Evolutionary conservation across 257 asterid species (phyloP), one percentile per base, ranked within the genome.

Genomic region (Rehmannia glutinosa): DNA sequence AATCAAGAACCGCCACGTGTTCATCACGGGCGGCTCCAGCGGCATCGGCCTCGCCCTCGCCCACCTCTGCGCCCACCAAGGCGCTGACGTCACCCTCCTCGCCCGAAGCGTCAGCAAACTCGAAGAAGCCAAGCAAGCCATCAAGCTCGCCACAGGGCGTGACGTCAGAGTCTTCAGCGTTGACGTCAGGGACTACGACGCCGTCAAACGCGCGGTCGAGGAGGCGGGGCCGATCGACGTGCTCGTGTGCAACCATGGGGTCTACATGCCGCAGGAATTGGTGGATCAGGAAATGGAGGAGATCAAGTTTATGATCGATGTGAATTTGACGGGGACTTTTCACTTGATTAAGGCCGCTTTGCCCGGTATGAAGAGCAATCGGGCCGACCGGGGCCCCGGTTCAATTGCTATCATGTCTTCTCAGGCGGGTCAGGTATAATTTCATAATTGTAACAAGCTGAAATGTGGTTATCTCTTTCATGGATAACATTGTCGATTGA

Each of bases 11-110:
- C 96, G 95, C 77, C 95, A 88, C 81, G 88, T 94, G 15, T 80
- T 94, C 87, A 91, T 94, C 80, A 82, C 97, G 49, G 99, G 99
- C 21, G 97, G 99, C 52, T 94, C 99, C 71, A 94, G 99, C 71
- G 99, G 99, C 64, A 91, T 94, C 76, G 99, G 99, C 57, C 82
- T 94, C 45, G 91, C 99, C 13, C 78, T 94, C 7, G 99, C 97
- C 10, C 92, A 79, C 70, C 85, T 76, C 56, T 91, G 96, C 76
- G 90, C 88, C 16, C 78, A 69, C 0, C 67, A 55, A 0, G 96
- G 99, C 28, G 93, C 99, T 21, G 79, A 76, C 24, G 95, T 94
- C 66, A 78, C 84, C 54, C 78, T 94, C 69, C 91, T 94, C 6
- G 97, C 99, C 6, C 94, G 97, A 38, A 70, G 71, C 67, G 73